Base-by-base conservation (phyloP, 2,329 filamentous ascomycete genomes). In the Epichloe baconii region DNA sequence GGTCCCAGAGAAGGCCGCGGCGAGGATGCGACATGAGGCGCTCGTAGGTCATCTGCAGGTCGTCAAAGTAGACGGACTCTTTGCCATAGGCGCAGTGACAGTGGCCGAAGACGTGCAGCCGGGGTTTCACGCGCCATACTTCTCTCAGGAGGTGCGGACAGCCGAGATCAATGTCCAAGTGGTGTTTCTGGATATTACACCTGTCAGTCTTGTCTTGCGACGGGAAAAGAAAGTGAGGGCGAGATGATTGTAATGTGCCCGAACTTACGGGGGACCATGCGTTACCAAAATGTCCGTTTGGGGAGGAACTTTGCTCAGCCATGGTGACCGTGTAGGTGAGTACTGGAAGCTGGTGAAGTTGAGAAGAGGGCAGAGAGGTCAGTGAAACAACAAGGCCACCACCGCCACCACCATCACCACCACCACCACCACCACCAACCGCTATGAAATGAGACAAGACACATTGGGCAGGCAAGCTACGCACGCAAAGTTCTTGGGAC, bases 81-180 rank as follows among this genome's bases (percentile, higher is more conserved):
- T 71, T 72, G 15, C 88, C 89, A 44, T 85, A 78, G 8, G 80
- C 86, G 61, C 77, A 85, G 68, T 95, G 89, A 23, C 90, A 77
- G 66, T 95, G 89, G 1, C 88, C 89, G 64, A 93, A 95, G 46
- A 95, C 77, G 65, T 95, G 88, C 14, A 95, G 70, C 12, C 72
- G 72, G 0, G 89, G 89, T 55, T 79, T 81, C 11, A 88, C 80
- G 37, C 85, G 78, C 81, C 85, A 87, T 17, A 86, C 66, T 61
- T 94, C 88, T 14, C 73, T 68, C 5, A 91, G 73, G 5, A 95
- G 74, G 51, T 78, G 76, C 6, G 81, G 78, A 57, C 86, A 90
- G 51, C 87, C 88, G 44, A 88, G 69, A 3, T 75, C 80, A 48
- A 81, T 75, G 57, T 84, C 84, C 36, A 82, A 72, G 62, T 95